Conservation (phyloP, 2,329 filamentous ascomycete species). For the Cadophora gregata region DNA sequence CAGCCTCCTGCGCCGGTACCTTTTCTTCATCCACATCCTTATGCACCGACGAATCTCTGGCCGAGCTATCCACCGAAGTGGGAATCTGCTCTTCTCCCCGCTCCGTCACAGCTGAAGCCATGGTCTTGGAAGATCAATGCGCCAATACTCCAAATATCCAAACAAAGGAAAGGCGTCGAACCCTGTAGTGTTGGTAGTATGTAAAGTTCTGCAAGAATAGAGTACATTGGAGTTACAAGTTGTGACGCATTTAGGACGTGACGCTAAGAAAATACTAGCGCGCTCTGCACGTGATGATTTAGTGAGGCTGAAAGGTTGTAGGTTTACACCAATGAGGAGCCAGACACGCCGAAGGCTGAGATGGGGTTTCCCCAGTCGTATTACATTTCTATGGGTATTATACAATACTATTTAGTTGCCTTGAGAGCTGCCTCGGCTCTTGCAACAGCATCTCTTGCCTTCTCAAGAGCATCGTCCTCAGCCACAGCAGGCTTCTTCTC, state of each 20-base stretch:
- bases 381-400: constrained; percentile 22
- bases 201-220: neutral
- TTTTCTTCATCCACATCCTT: constrained; percentile 6
- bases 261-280: constrained; percentile 15
- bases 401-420: constrained; percentile 33
- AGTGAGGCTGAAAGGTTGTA: neutral
- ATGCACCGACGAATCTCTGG: neutral
- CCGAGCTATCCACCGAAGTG: neutral
- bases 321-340: neutral
- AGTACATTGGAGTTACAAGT: neutral
- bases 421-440: constrained; percentile 33
- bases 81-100: constrained; percentile 2
- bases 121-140: constrained; percentile 18
- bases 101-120: constrained; percentile 23
- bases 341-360: neutral
- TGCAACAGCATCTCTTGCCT: constrained; percentile 32
- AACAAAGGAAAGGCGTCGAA: constrained; percentile 29
- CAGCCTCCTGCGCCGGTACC: neutral
- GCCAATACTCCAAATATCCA: constrained; percentile 12
- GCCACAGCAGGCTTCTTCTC: constrained; percentile 22
- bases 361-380: neutral
- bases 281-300: constrained; percentile 9
- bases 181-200: neutral
- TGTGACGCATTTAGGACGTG: neutral
- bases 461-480: constrained; percentile 34